Evolutionary conservation across 2,329 filamentous ascomycete genomes (phyloP).

Genomic region (Alternaria brassicicola): DNA sequence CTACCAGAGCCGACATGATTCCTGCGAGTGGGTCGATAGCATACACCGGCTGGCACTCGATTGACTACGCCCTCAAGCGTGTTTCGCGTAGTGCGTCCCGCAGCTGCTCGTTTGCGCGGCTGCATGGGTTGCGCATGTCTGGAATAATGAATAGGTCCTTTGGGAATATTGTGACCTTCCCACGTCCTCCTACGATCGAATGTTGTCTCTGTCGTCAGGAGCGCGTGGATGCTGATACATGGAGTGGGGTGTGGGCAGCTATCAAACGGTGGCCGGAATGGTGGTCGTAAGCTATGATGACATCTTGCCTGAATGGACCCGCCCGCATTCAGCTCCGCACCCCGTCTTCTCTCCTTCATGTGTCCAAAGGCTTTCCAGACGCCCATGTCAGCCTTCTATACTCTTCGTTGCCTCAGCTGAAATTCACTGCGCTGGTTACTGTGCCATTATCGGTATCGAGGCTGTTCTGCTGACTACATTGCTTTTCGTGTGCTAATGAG

Average conservation of each 20-base stretch:
- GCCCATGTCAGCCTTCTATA: neutral
- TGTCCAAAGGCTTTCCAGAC: neutral
- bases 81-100: neutral
- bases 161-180: neutral
- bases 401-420: neutral
- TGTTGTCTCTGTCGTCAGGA: neutral
- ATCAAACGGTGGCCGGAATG: too few relatives aligned
- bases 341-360: neutral
- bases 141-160: too few relatives aligned
- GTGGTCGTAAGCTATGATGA: neutral
- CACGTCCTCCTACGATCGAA: neutral
- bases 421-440: neutral
- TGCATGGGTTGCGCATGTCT: too few relatives aligned
- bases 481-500: neutral
- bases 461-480: neutral
- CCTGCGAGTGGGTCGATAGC: neutral
- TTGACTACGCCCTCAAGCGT: neutral
- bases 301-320: neutral
- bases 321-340: neutral
- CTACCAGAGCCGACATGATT: neutral
- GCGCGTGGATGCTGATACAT: neutral
- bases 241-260: neutral
- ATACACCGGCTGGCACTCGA: neutral
- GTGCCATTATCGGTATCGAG: neutral
- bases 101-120: neutral